Conservation (phyloP, 176 grass and related monocot species). For the Phragmites australis region DNA sequence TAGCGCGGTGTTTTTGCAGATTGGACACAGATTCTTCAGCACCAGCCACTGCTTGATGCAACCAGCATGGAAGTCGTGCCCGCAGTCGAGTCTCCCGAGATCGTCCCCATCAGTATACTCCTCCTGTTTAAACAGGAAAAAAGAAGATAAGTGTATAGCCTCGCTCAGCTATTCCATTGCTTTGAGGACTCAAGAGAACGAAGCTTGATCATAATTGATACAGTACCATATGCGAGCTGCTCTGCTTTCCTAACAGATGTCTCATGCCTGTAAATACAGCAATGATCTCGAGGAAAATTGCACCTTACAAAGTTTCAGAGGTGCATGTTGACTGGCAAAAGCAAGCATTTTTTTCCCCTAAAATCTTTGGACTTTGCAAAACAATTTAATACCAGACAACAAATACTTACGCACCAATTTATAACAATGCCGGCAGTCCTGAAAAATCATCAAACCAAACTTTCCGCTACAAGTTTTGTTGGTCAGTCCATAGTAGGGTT, state of each 20-base stretch:
- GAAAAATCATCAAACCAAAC: neutral
- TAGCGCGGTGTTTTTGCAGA: conserved; percentile 53
- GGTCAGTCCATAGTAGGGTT: no score
- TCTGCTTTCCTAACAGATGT: neutral
- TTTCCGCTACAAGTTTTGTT: neutral
- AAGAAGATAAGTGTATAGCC: neutral
- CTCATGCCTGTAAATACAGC: neutral
- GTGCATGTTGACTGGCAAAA: neutral
- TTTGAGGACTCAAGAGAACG: neutral
- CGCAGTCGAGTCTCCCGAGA: conserved; percentile 51
- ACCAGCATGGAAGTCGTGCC: conserved; percentile 47
- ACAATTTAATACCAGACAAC: neutral
- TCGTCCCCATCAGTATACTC: conserved; percentile 52
- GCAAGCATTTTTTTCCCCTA: neutral
- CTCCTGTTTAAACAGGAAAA: conserved; percentile 36
- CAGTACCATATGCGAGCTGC: neutral
- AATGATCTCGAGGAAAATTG: neutral
- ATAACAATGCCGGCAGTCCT: neutral
- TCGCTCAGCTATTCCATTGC: neutral
- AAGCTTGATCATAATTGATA: neutral
- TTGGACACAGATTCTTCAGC: conserved; percentile 56
- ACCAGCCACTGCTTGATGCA: conserved; percentile 65
- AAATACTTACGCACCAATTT: neutral
- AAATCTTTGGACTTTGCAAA: neutral
- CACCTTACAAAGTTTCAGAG: neutral